Evolutionary conservation across 2,329 filamentous ascomycete genomes (phyloP).

Genomic region (Paraconiothyrium sp.): DNA sequence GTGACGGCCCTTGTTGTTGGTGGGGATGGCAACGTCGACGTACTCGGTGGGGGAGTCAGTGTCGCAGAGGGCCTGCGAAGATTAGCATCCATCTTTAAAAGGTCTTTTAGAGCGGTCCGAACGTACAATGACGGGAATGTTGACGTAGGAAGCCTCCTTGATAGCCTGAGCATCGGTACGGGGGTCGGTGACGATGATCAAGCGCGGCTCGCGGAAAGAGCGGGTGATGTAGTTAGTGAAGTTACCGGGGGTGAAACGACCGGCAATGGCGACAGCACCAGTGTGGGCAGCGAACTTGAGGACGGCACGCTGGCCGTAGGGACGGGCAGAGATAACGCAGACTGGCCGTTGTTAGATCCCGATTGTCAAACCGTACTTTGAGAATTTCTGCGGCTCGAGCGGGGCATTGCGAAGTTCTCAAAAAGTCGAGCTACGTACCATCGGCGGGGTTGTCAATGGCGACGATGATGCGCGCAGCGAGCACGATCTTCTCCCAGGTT

Average conservation of each 20-base stretch:
- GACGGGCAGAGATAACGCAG: conserved; percentile 97
- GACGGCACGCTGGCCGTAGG: conserved; percentile 98
- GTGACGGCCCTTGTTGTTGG: conserved; percentile 99
- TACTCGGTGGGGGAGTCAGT: conserved; percentile 99
- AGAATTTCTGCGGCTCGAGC: background rate
- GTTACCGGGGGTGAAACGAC: conserved; percentile 99
- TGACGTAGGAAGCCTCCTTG: conserved; percentile 99
- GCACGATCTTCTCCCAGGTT: conserved; percentile 99
- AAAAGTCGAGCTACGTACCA: conserved; percentile 64
- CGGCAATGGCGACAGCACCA: conserved; percentile 95
- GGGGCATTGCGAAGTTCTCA: conserved; percentile 1
- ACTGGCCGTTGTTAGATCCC: conserved; percentile 36
- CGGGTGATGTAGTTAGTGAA: conserved; percentile 99
- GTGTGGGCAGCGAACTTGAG: conserved; percentile 99
- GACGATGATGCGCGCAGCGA: conserved; percentile 98
- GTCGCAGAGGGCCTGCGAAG: conserved; percentile 80
- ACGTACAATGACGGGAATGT: conserved; percentile 90
- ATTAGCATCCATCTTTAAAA: conserved; percentile 19
- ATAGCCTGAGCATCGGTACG: conserved; percentile 99
- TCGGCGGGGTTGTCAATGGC: conserved; percentile 99
- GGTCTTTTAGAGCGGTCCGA: background rate
- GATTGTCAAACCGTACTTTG: background rate
- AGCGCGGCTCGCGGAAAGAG: conserved; percentile 99
- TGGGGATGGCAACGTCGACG: conserved; percentile 99
- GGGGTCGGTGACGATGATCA: conserved; percentile 99